Base-by-base conservation (phyloP, 1,284 basidiomycete genomes). In the Caloboletus inedulis region DNA sequence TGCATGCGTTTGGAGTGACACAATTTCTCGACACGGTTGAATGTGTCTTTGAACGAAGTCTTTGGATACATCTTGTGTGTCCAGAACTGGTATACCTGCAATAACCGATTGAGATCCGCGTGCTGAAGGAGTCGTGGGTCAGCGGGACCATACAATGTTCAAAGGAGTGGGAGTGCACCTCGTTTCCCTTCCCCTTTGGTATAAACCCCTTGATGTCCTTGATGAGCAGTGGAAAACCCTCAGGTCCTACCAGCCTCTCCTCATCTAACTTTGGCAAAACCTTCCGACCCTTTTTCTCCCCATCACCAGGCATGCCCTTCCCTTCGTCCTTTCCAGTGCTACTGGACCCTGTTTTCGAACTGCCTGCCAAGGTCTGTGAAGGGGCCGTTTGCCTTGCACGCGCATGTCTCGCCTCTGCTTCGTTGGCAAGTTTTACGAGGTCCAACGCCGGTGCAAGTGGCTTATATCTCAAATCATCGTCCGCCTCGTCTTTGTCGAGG, bases 31-130 rank as follows among this genome's bases (percentile, higher is more conserved):
- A 96, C 81, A 3, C 86, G 78, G 31, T 81, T 73, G 7, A 94
- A 81, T 0, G 91, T 95, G 66, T 95, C 91, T 43, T 77, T 77
- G 69, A 97, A 95, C 47, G 87, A 84, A 8, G 81, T 87, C 64
- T 89, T 91, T 3, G 94, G 94, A 64, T 88, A 94, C 79, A 98
- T 79, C 59, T 80, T 80, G 69, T 97, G 94, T 2, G 91, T 80
- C 94, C 94, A 98, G 62, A 94, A 87, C 61, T 93, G 91, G 65
- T 97, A 97, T 48, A 89, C 73, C 58, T 86, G 82, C 49, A 97
- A 74, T 16, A 97, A 71, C 31, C 87, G 77, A 57, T 82, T 81
- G 34, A 98, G 78, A 67, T 98, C 94, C 49, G 79, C 71, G 21
- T 75, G 75, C 93, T 95, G 62, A 47, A 16, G 47, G 13, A 44